Evolutionary conservation across 495 filamentous ascomycete genomes (phyloP).

Genomic region (Aspergillus nidulans): DNA sequence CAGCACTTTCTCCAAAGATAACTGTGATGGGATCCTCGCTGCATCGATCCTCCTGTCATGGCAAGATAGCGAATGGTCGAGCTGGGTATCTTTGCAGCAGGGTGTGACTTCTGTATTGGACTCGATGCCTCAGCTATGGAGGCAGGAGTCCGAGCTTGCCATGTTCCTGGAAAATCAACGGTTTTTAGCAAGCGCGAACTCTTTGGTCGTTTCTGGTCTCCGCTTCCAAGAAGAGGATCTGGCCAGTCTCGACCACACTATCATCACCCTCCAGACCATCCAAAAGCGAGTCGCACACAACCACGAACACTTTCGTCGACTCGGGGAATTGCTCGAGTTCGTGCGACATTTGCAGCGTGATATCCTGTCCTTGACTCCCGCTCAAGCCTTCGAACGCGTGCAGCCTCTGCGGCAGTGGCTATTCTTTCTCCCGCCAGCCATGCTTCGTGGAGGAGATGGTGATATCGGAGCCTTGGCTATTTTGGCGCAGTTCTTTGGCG

Average conservation of each 20-base stretch:
- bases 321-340: slow-evolving; percentile 77
- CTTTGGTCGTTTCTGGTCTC: slow-evolving; percentile 46
- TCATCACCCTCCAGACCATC: slow-evolving; percentile 55
- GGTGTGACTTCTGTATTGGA: slow-evolving; percentile 86
- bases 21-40: slow-evolving; percentile 87
- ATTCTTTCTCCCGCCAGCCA: slow-evolving; percentile 83
- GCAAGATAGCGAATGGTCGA: slow-evolving; percentile 94
- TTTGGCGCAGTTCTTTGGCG: slow-evolving; percentile 86
- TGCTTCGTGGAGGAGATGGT: slow-evolving; percentile 53
- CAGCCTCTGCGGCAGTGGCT: slow-evolving; percentile 85
- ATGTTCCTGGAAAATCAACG: slow-evolving; percentile 71
- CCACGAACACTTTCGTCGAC: slow-evolving; percentile 66
- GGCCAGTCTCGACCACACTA: slow-evolving; percentile 55
- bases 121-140: slow-evolving; percentile 85
- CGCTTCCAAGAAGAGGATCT: slow-evolving; percentile 56
- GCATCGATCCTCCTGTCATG: slow-evolving; percentile 90
- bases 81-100: slow-evolving; percentile 88
- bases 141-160: slow-evolving; percentile 78
- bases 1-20: slow-evolving; percentile 75
- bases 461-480: slow-evolving; percentile 48
- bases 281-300: slow-evolving; percentile 67
- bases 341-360: slow-evolving; percentile 72
- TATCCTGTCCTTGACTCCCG: slow-evolving; percentile 64
- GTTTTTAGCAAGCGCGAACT: slow-evolving; percentile 50
- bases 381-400: slow-evolving; percentile 82